Evolutionary conservation across 139 green algal genomes (phyloP), one percentile per base, ranked within the genome.

Genomic region (Pleodorina starrii): DNA sequence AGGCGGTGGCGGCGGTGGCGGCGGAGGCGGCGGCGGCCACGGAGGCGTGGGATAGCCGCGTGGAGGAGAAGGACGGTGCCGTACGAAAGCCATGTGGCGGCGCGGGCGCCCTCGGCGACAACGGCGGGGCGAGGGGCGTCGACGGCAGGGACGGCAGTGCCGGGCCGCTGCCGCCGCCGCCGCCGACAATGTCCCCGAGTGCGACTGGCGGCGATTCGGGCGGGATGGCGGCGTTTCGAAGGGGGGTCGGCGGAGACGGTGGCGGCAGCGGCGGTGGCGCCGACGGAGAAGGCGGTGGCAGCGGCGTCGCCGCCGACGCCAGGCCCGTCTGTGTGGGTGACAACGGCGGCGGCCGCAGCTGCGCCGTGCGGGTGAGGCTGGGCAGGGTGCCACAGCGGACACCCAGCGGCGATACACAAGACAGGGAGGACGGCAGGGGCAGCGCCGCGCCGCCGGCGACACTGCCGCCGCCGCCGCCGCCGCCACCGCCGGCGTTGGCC

Each of bases 341-440:
- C 38, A 86, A 54, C 54, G 78, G 78, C 54, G 54, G 54, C 36
- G 78, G 78, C 38, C 78, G 78, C 16, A 84, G 46, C 12, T 46
- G 46, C n/a, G 76, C 46, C 16, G 48, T 9, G 38, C 78, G 78
- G 38, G 12, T 35, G 35, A 86, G 36, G 9, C 54, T 32, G n/a
- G 78, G 78, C 38, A 86, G 36, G 16, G 38, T 42, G 78, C 78
- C 78, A 19, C 2, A 2, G 38, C 78, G 78, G 9, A 50, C 23
- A 3, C 16, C 35, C 75, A 84, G 1, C 29, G 46, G 75, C 36
- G 77, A 46, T 14, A 72, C 0, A 19, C 32, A 6, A 29, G 73
- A 32, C 40, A 29, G 29, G 3, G 43, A 42, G 4, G 74, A 21
- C 66, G 66, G 32, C n/a, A 44, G 66, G 6, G 66, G 66, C 32